phyloP scores from a whole-genome alignment of 148 eudicot genomes.

The Agrostemma githago region DNA sequence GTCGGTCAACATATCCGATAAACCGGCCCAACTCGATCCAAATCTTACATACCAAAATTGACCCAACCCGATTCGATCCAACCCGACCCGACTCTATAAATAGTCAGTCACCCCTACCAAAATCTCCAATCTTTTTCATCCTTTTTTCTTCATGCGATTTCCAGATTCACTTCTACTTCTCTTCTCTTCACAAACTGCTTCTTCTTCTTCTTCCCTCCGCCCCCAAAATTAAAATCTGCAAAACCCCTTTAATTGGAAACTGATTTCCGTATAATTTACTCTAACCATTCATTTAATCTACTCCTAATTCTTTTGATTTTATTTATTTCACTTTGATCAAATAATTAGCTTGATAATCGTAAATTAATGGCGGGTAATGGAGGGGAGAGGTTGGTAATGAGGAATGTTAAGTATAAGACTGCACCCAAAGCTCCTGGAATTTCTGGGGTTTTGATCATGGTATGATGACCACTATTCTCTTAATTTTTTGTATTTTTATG shows the following conservation, averaged over 20 bases:
- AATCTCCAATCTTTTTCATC: neutral
- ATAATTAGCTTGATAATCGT: neutral
- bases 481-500: neutral
- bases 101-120: no score
- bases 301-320: neutral
- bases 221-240: no score
- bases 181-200: neutral
- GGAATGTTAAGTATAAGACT: slow-evolving; percentile 17
- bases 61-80: neutral
- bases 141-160: neutral
- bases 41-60: slow-evolving; percentile 21
- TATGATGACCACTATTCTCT: neutral
- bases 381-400: slow-evolving; percentile 9
- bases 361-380: slow-evolving; percentile 3
- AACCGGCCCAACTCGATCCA: no score
- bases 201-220: neutral
- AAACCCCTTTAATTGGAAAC: neutral
- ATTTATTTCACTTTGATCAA: neutral
- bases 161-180: neutral
- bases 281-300: neutral
- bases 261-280: neutral
- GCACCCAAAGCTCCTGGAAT: slow-evolving; percentile 11
- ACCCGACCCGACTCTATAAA: no score
- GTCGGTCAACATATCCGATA: no score
- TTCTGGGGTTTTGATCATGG: slow-evolving; percentile 19